Evolutionary conservation across 1,139 yeast species (phyloP), one percentile per base, ranked within the genome.

Genomic region (Kodamaea anthophila): DNA sequence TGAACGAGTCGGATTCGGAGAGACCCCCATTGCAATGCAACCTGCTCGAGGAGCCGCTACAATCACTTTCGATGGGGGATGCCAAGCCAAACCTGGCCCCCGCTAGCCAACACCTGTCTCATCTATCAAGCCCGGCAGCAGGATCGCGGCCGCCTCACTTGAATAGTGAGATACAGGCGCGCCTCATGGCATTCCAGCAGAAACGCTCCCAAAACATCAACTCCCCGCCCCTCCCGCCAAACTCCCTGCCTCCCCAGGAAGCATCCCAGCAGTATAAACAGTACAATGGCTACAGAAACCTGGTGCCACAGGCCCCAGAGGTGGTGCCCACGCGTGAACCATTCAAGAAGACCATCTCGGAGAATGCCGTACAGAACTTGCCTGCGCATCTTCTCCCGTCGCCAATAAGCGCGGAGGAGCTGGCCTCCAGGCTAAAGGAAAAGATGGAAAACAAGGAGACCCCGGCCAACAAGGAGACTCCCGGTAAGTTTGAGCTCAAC

Each of bases 131-230:
- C 15, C 27, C 27, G 11, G 27, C 20, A 6, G 13, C 18, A 4
- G 9, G 18, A 4, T n/a, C 13, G 18, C 30, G 37, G 3, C 41
- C 49, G 18, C 45, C 59, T 7, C 65, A 56, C 30, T 40, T 65
- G 13, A 79, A 70, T 48, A 76, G 84, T 9, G 85, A 77, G 40
- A 68, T 81, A 32, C 91, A 81, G 53, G 93, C 91, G 2, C 62
- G 86, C 40, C 64, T 83, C 29, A 57, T 79, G 54, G 88, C 88
- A 0, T 79, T 81, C 42, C 91, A 81, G 48, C 82, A 77, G 40
- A 74, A 73, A 46, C 60, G 86, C 40, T 63, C 71, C 16, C 60
- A 63, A 36, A 59, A 39, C 3, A 27, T 38, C 21, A 32, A 30
- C 28, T 37, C 58, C 25, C 47, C 60, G 11, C 45, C 46, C 4